Base-by-base conservation (phyloP, 2,329 filamentous ascomycete genomes). In the Aspergillus terreus region DNA sequence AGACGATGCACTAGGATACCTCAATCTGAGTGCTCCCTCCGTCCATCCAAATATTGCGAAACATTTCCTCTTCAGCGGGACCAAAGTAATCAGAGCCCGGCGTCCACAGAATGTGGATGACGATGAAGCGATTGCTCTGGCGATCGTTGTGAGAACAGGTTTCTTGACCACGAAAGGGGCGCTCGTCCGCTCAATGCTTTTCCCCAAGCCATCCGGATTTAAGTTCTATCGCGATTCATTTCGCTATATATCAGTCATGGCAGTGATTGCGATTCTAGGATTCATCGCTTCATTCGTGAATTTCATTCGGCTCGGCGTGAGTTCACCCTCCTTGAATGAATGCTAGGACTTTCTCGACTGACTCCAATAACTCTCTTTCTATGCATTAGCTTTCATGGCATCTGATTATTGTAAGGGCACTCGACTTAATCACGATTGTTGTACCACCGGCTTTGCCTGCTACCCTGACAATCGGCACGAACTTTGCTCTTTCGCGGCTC, bases 151-250 rank as follows among this genome's bases (percentile, higher is more conserved):
- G 25, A 84, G 94, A 56, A 99, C 92, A 2, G 94, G 94, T 1
- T 99, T 99, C 73, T 95, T 95, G 68, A 99, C 94, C 0, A 99
- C 94, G 1, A 99, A 99, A 69, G 94, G 94, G 21, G 90, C 94
- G 9, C 77, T 99, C 15, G 91, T 99, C 53, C 87, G 94, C 21
- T 97, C 94, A 0, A 99, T 99, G 92, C 81, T 99, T 35, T 99
- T 99, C 67, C 95, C 94, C 0, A 99, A 99, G 66, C 94, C 94
- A 1, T 96, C 92, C 0, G 92, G 92, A 0, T 99, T 99, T 82
- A 97, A 95, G 64, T 99, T 99, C 68, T 99, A 99, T 70, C 84
- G 90, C 40, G 94, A 99, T 70, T 96, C 92, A 0, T 99, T 99
- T 74, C 85, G 92, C 19, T 99, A 99, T 69, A 97, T 99, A 54